Evolutionary conservation across 768 basidiomycete species (phyloP), one percentile per base, ranked within the genome.

Genomic region (Suillus decipiens): DNA sequence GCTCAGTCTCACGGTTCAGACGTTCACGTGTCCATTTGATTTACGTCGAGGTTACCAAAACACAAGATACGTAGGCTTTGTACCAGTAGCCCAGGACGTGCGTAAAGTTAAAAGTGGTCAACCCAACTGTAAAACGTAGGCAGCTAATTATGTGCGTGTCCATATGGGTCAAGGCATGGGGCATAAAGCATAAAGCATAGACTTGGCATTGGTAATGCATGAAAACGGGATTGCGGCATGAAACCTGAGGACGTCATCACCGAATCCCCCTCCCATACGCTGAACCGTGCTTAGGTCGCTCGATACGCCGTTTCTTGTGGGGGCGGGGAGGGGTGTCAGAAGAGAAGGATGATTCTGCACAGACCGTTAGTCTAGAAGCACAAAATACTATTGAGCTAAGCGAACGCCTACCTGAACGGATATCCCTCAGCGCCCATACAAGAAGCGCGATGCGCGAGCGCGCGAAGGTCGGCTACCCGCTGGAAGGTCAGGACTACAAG

Each of bases 401-500:
- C 14, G 42, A 24, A 61, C 64, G 70, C 75, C 55, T 70, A 80
- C 86, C 86, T 81, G 73, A 75, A 76, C 76, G 75, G 88, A 89
- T 78, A 80, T 77, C 77, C 75, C 73, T 86, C 78, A 75, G 75
- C 85, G 84, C 75, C 85, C 83, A 78, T 77, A 81, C 79, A 81
- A 81, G 81, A 89, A 88, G 85, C 88, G 87, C 86, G 88, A 88
- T 88, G 85, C 74, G 84, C 86, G 81, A 83, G 74, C 78, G 81
- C 78, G 80, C 78, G 78, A 75, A 78, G 80, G 78, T 77, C 77
- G 80, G 79, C 78, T 78, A 72, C 69, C 71, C 73, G 76, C 73
- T 78, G 78, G 73, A 65, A 80, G 80, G 78, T 57, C 37, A 74
- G 67, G 71, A 68, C 71, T 74, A 57, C 34, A 31, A 51, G 17